A percentile compares a stretch with the other conserved stretches of the same genome.
These are phyloP conservation scores for Penicillium sp. DNA, from an alignment of 2,329 filamentous ascomycete species.

Conservation along the genomic window DNA sequence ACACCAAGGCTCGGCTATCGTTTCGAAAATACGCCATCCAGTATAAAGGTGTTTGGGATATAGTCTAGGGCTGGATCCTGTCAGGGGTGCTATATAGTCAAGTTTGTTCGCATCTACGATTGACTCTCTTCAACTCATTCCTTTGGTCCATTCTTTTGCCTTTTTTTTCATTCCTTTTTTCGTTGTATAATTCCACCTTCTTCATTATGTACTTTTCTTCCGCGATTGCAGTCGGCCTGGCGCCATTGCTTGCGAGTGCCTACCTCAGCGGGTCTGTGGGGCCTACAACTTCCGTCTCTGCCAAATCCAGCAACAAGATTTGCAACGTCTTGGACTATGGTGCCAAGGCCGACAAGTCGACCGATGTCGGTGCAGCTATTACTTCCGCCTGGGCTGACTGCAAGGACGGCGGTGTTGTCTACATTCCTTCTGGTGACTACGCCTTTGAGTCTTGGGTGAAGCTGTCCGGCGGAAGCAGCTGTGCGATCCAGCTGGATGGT, in stretches of 20 bases:
- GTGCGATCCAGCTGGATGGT: conserved; percentile 57
- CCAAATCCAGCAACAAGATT: conserved; percentile 51
- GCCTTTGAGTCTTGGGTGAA: conserved; percentile 54
- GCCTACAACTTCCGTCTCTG: conserved; percentile 44
- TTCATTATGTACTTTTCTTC: conserved; percentile 12
- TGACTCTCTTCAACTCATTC: neutral
- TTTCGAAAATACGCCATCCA: neutral
- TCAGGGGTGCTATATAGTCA: neutral
- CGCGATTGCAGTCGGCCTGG: conserved; percentile 24
- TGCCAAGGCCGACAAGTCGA: conserved; percentile 53
- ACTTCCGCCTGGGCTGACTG: conserved; percentile 54
- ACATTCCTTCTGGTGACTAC: conserved; percentile 54
- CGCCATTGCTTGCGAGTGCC: conserved; percentile 31
- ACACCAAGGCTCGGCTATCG: neutral
- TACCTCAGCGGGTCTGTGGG: conserved; percentile 49
- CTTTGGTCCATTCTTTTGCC: neutral
- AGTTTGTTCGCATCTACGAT: neutral
- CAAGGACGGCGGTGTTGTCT: conserved; percentile 53
- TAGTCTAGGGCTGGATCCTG: neutral
- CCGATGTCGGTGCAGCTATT: conserved; percentile 54
- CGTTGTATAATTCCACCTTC: conserved; percentile 1
- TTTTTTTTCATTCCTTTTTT: conserved; percentile 1
- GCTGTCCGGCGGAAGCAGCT: conserved; percentile 50
- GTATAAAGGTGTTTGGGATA: neutral
- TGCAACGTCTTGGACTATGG: conserved; percentile 59